Evolutionary conservation across 192 early-diverging fungal genomes (phyloP).

Genomic region (Radiomyces spectabilis): DNA sequence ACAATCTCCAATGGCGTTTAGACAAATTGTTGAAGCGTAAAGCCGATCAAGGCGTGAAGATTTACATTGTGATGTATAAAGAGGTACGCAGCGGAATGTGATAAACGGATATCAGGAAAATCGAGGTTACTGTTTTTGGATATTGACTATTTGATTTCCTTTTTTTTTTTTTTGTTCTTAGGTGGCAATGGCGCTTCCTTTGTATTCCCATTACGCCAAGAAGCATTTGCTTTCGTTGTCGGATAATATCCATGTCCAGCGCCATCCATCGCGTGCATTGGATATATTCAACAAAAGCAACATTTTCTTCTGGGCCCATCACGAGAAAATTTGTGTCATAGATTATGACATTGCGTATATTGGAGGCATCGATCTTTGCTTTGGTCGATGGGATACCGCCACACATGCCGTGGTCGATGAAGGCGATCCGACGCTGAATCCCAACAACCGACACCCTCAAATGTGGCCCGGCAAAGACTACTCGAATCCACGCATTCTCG

Average conservation of each 20-base stretch:
- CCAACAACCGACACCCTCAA: conserved; percentile 9
- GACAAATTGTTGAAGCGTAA: conserved; percentile 70
- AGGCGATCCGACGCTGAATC: conserved; percentile 31
- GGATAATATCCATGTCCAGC: conserved; percentile 70
- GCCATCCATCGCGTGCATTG: conserved; percentile 63
- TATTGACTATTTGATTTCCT: background rate
- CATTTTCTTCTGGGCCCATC: conserved; percentile 75
- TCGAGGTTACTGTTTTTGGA: background rate
- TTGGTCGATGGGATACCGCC: conserved; percentile 75
- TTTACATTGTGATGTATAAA: conserved; percentile 80
- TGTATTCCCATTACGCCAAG: conserved; percentile 66
- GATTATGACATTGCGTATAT: conserved; percentile 77
- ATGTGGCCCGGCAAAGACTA: conserved; percentile 69
- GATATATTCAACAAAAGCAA: conserved; percentile 55
- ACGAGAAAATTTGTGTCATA: conserved; percentile 71
- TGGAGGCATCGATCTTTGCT: conserved; percentile 80
- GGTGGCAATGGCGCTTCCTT: conserved; percentile 51
- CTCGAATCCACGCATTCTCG: conserved; percentile 73
- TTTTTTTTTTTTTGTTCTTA: background rate
- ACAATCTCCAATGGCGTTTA: conserved; percentile 60
- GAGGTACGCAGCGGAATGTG: conserved; percentile 58
- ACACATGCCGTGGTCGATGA: conserved; percentile 64
- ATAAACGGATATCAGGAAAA: background rate
- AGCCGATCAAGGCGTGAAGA: conserved; percentile 75
- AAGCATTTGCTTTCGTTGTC: conserved; percentile 56